phyloP scores from a whole-genome alignment of 2,329 filamentous ascomycete species.

The Pestalotiopsis sp. region DNA sequence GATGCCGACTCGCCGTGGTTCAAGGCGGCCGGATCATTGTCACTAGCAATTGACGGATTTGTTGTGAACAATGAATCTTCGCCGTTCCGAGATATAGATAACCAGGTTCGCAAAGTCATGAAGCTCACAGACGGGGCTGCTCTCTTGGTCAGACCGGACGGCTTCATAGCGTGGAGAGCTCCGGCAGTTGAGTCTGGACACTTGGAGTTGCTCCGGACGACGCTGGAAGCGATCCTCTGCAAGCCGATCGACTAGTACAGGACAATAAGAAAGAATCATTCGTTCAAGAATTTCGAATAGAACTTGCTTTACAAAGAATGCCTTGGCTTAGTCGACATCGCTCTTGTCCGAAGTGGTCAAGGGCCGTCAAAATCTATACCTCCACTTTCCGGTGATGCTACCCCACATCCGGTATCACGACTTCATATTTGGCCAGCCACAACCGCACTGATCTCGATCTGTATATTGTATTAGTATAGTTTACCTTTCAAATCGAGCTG shows the following conservation, averaged over 20 bases:
- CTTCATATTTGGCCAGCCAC: not conserved
- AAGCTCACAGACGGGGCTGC: not conserved
- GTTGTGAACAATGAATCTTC: not conserved
- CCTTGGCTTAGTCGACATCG: too few relatives aligned
- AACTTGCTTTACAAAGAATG: too few relatives aligned
- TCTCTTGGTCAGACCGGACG: not conserved
- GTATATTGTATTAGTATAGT: too few relatives aligned
- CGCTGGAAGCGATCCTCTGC: not conserved
- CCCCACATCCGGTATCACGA: not conserved
- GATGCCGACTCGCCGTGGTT: not conserved
- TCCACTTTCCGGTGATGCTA: not conserved
- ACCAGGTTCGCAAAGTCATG: not conserved
- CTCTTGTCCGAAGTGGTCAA: too few relatives aligned
- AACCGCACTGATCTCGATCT: too few relatives aligned
- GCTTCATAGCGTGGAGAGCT: not conserved
- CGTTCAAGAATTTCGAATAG: too few relatives aligned
- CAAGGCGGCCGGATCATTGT: not conserved
- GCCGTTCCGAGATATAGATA: not conserved
- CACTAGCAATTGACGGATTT: not conserved
- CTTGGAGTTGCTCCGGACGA: not conserved
- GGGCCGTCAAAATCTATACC: not conserved
- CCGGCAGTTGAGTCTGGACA: not conserved
- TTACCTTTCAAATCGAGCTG: accelerated
- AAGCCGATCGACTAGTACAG: not conserved
- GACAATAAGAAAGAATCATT: not conserved